A percentile compares a stretch with the other conserved stretches of the same genome.
phyloP scores from a whole-genome alignment of 1,284 basidiomycete species.

The Cryptococcus floricola region DNA sequence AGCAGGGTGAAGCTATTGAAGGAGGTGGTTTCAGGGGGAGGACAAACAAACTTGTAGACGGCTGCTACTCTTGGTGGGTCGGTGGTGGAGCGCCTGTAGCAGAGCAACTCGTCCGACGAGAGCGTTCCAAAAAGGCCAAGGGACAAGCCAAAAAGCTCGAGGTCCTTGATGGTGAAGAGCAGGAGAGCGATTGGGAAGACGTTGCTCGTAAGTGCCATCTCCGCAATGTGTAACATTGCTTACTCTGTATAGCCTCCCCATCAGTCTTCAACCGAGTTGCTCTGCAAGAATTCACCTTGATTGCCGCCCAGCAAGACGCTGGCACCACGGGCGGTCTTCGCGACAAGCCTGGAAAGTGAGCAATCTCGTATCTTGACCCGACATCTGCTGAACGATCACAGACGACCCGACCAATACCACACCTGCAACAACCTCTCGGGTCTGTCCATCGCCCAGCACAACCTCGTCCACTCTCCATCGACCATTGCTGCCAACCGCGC shows the following conservation, averaged over 20 bases:
- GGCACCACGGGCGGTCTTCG: constrained; percentile 68
- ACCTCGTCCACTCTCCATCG: constrained; percentile 56
- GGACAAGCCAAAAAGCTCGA: constrained; percentile 8
- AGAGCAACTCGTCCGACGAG: constrained; percentile 57
- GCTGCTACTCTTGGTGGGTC: constrained; percentile 99
- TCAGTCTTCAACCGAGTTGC: constrained; percentile 55
- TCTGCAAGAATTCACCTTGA: constrained; percentile 81
- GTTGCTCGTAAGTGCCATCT: constrained; percentile 11
- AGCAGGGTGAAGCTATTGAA: constrained; percentile 82
- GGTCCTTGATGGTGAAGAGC: constrained; percentile 17
- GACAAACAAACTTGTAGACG: constrained; percentile 97
- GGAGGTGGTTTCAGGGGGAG: constrained; percentile 89
- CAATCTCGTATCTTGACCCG: constrained; percentile 1
- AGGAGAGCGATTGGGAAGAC: constrained; percentile 36
- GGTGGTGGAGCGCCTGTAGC: constrained; percentile 83
- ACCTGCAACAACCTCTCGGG: constrained; percentile 86
- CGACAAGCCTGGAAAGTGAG: constrained; percentile 91
- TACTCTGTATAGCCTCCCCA: constrained; percentile 8
- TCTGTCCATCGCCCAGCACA: constrained; percentile 80
- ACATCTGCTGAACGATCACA: constrained; percentile 38
- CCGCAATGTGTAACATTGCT: background rate
- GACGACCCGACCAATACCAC: constrained; percentile 80
- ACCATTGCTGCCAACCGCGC: constrained; percentile 51
- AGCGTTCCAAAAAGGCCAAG: constrained; percentile 17
- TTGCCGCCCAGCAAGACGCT: constrained; percentile 71